These are phyloP conservation scores for Psilocybe cyanescens DNA, from an alignment of 768 basidiomycete genomes.

Conservation along the genomic window DNA sequence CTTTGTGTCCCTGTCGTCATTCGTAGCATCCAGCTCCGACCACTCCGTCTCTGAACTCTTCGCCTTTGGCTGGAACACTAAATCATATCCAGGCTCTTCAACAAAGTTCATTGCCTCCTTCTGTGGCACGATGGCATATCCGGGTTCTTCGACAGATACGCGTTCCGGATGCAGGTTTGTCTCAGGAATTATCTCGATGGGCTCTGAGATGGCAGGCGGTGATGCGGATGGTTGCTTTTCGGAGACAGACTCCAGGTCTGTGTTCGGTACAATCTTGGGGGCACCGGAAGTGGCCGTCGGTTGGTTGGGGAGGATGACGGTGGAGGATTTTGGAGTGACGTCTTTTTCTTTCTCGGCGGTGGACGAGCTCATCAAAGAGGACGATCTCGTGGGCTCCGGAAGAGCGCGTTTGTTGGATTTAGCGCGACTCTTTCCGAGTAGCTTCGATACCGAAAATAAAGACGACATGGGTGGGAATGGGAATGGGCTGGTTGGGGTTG, in stretches of 20 bases:
- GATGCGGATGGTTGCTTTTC: background rate
- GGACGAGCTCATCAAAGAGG: slow-evolving; percentile 4
- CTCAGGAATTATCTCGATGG: background rate
- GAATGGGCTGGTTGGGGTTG: background rate
- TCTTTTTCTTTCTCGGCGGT: slow-evolving; percentile 13
- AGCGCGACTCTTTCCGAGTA: slow-evolving; percentile 19
- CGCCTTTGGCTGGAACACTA: slow-evolving; percentile 6
- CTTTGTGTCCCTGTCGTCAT: background rate
- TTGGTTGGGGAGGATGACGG: background rate
- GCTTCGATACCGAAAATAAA: slow-evolving; percentile 20
- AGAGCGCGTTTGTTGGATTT: slow-evolving; percentile 9
- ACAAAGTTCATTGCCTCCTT: background rate
- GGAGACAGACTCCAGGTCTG: slow-evolving; percentile 3
- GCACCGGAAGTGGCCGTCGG: background rate
- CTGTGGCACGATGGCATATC: slow-evolving; percentile 13
- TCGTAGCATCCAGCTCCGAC: slow-evolving; percentile 13
- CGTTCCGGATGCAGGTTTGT: background rate
- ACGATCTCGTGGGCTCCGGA: slow-evolving; percentile 8
- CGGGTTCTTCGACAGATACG: slow-evolving; percentile 12
- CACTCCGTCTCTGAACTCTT: slow-evolving; percentile 17
- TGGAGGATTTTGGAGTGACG: slow-evolving; percentile 1
- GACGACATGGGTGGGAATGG: slow-evolving; percentile 15
- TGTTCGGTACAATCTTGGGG: slow-evolving; percentile 1
- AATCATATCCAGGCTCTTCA: background rate
- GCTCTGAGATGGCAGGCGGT: background rate